A percentile compares a stretch with the other conserved stretches of the same genome.
phyloP scores from a whole-genome alignment of 2,329 filamentous ascomycete species.

The Hypoxylon sp. region DNA sequence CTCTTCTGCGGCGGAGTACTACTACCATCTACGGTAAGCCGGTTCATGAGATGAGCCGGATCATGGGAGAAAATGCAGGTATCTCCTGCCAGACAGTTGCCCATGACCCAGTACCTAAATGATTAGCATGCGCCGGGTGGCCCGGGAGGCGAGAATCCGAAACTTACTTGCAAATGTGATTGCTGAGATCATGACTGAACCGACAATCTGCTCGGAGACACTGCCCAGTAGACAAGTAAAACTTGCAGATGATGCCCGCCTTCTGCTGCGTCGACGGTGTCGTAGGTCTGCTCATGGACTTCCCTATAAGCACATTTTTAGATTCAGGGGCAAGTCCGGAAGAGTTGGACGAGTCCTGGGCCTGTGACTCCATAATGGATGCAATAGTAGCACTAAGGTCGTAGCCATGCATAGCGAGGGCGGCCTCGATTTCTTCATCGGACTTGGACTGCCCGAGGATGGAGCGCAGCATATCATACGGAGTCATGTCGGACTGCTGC shows the following conservation, averaged over 20 bases:
- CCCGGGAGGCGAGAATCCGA: background rate
- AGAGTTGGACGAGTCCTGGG: conserved; percentile 56
- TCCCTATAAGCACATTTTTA: conserved; percentile 82
- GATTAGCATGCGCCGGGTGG: conserved; percentile 68
- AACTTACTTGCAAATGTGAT: conserved; percentile 96
- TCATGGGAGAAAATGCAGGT: conserved; percentile 98
- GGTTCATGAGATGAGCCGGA: conserved; percentile 83
- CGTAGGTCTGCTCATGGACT: conserved; percentile 82
- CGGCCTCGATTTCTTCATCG: conserved; percentile 94
- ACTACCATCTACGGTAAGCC: conserved; percentile 75
- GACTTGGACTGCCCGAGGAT: conserved; percentile 88
- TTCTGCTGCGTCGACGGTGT: conserved; percentile 81
- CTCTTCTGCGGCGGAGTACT: conserved; percentile 70
- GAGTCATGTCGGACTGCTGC: conserved; percentile 89
- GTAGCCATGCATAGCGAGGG: conserved; percentile 87
- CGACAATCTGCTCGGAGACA: conserved; percentile 95
- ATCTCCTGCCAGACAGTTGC: conserved; percentile 91
- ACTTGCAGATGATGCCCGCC: conserved; percentile 93
- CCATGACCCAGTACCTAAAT: conserved; percentile 89
- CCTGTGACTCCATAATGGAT: conserved; percentile 81
- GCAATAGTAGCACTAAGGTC: conserved; percentile 92
- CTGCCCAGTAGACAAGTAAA: conserved; percentile 94
- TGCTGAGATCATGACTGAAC: conserved; percentile 95
- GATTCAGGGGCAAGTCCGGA: conserved; percentile 59
- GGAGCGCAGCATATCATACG: conserved; percentile 96